Conservation (phyloP, 2,329 filamentous ascomycete species). For the Paecilomyces sp. region DNA sequence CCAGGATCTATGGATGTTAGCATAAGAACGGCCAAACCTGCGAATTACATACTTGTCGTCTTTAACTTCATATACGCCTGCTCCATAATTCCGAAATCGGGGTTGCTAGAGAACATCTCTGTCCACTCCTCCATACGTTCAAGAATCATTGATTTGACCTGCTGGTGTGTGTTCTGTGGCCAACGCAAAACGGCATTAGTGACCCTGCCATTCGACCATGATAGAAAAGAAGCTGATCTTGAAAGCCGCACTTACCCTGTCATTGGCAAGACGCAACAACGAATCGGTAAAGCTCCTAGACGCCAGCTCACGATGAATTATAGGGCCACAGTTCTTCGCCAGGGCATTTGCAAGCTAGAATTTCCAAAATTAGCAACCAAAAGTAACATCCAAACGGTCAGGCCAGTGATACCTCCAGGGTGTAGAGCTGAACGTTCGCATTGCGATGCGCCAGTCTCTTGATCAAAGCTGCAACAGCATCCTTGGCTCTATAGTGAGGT, state of each 20-base stretch:
- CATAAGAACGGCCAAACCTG: neutral
- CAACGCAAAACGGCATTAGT: slow-evolving; percentile 5
- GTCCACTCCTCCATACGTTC: slow-evolving; percentile 96
- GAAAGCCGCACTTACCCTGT: slow-evolving; percentile 48
- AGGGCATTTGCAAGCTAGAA: slow-evolving; percentile 75
- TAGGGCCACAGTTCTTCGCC: slow-evolving; percentile 81
- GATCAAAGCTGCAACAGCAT: slow-evolving; percentile 83
- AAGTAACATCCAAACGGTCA: neutral
- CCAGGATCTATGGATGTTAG: slow-evolving; percentile 63
- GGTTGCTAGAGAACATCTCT: slow-evolving; percentile 83
- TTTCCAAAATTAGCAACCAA: slow-evolving; percentile 1
- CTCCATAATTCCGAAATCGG: slow-evolving; percentile 95
- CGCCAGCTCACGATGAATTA: slow-evolving; percentile 82
- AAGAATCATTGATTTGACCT: slow-evolving; percentile 94
- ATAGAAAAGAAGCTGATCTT: neutral
- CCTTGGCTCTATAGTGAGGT: slow-evolving; percentile 53
- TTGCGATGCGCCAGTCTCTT: slow-evolving; percentile 88
- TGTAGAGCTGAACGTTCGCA: slow-evolving; percentile 93
- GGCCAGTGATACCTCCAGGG: slow-evolving; percentile 59
- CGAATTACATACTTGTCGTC: slow-evolving; percentile 47
- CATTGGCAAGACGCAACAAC: slow-evolving; percentile 79
- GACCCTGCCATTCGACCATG: neutral
- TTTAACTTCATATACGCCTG: slow-evolving; percentile 88
- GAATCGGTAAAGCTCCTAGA: slow-evolving; percentile 93
- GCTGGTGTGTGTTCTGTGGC: slow-evolving; percentile 73